These are phyloP conservation scores for Arthroderma uncinatum DNA, from an alignment of 2,329 filamentous ascomycete species.

Conservation along the genomic window DNA sequence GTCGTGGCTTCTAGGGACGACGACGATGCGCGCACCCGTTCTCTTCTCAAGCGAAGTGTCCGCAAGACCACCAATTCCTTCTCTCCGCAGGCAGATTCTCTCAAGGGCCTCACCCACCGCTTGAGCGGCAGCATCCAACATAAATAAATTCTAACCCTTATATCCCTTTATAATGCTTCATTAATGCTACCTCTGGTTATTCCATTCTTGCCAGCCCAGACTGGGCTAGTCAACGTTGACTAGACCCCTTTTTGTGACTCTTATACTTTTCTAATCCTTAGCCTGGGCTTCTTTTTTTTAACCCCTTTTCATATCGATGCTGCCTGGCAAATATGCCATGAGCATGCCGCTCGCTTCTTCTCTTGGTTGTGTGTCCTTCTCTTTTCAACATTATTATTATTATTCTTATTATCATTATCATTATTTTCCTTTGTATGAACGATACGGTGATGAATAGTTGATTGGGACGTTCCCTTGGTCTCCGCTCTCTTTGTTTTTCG, in stretches of 20 bases:
- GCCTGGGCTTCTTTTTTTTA: background rate
- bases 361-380: background rate
- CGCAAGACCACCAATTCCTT: conserved; percentile 27
- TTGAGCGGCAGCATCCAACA: conserved; percentile 33
- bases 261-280: background rate
- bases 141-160: conserved; percentile 15
- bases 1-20: conserved; percentile 19
- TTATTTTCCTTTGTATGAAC: conserved; percentile 1
- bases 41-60: conserved; percentile 19
- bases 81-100: conserved; percentile 24
- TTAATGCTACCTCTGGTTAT: background rate
- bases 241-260: background rate
- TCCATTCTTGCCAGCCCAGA: background rate
- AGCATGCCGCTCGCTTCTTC: background rate
- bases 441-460: conserved; percentile 1
- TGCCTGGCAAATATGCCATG: background rate
- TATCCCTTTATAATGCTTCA: background rate
- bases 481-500: background rate
- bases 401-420: background rate
- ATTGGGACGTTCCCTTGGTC: background rate
- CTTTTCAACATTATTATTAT: background rate
- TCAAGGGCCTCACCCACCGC: conserved; percentile 29
- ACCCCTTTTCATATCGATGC: background rate
- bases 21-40: conserved; percentile 10
- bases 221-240: background rate